Conservation (phyloP, 345 rosid genomes). For the Laguncularia racemosa region DNA sequence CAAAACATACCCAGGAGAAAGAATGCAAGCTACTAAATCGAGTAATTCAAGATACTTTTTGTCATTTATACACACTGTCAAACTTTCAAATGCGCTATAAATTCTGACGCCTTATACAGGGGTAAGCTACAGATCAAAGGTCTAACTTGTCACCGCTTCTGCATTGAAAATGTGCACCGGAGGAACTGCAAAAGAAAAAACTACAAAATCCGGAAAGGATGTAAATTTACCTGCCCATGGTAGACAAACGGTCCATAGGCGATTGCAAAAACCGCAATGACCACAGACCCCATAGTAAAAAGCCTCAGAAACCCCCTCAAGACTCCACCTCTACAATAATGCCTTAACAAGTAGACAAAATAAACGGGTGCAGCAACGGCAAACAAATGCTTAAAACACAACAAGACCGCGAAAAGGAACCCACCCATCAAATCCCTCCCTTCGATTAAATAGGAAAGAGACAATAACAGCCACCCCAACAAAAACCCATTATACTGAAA, state of each 20-base stretch:
- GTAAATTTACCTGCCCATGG: conserved; percentile 56
- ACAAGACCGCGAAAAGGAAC: conserved; percentile 55
- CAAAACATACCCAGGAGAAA: too few relatives aligned
- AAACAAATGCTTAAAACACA: conserved; percentile 92
- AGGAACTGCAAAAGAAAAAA: too few relatives aligned
- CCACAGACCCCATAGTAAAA: conserved; percentile 46
- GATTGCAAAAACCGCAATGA: conserved; percentile 50
- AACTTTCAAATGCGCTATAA: too few relatives aligned
- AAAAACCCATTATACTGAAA: conserved; percentile 93
- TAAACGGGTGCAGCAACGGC: conserved; percentile 94
- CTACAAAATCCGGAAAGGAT: background rate
- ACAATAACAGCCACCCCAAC: conserved; percentile 66
- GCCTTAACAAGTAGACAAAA: conserved; percentile 76
- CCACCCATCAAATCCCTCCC: conserved; percentile 86
- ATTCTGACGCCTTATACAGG: too few relatives aligned
- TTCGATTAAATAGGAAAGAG: conserved; percentile 68
- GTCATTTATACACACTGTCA: too few relatives aligned
- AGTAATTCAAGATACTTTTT: too few relatives aligned
- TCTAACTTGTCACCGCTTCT: too few relatives aligned
- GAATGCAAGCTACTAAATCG: too few relatives aligned
- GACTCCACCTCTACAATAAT: conserved; percentile 57
- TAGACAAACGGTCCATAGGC: conserved; percentile 79
- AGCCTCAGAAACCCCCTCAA: conserved; percentile 46
- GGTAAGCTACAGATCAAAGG: too few relatives aligned
- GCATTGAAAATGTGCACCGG: too few relatives aligned